Evolutionary conservation across 2,329 filamentous ascomycete genomes (phyloP), one percentile per base, ranked within the genome.

Genomic region (Stagonosporopsis tanaceti): DNA sequence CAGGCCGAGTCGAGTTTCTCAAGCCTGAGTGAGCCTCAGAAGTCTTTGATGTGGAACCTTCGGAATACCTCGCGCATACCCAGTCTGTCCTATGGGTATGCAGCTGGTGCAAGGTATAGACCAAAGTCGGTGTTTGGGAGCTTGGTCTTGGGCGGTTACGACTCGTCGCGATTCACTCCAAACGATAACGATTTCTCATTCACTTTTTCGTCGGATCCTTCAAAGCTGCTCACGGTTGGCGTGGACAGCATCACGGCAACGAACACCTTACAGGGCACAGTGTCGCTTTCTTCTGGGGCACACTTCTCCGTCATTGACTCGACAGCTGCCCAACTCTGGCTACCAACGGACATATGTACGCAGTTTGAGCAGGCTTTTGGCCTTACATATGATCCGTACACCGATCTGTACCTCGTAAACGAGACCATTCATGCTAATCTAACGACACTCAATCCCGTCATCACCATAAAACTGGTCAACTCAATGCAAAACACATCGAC

Each of bases 141-240:
- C 46, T 66, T 80, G 22, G 72, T 76, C 1, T 58, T 81, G 4
- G 78, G 79, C 15, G 78, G 79, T 6, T 80, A 78, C 53, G 78
- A 81, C 58, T 63, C 68, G 17, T 73, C 72, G 0, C 73, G 77
- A n/a, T 75, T 77, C 57, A 68, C 59, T 22, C 50, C 68, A 4
- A 69, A 70, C 38, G 53, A 57, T 4, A 70, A 72, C 38, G 60
- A 61, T 24, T 73, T 74, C 39, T 70, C 70, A 0, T 78, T 68
- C 41, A 68, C 57, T 59, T 78, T 71, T 34, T 69, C 71, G 5
- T 60, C 59, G n/a, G 67, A 75, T 30, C 66, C 71, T 7, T 71
- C 70, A 1, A 65, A 65, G 17, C 63, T 76, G 15, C 50, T 76
- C 15, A 73, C 72, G 1, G 72, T 75, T 2, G 71, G 67, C 11